Evolutionary conservation across 2,329 filamentous ascomycete species (phyloP).

Genomic region (Neocatenulostroma microsporum): DNA sequence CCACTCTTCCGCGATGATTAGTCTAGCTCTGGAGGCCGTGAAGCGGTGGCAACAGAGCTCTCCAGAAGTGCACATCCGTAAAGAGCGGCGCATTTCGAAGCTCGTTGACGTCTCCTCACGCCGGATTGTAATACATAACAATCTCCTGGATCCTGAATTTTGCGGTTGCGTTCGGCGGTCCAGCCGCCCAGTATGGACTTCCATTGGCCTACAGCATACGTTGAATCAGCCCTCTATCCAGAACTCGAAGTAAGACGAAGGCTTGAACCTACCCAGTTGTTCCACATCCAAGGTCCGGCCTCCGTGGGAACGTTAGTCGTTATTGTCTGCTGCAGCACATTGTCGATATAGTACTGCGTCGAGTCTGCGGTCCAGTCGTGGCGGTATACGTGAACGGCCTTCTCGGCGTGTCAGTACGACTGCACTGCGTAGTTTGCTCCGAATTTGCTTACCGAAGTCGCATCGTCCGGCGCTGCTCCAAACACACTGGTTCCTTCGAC

Average conservation of each 20-base stretch:
- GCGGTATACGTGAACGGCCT: slow-evolving; percentile 15
- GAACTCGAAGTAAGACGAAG: too few relatives aligned
- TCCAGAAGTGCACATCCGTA: too few relatives aligned
- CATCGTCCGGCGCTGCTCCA: too few relatives aligned
- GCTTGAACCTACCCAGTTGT: slow-evolving; percentile 20
- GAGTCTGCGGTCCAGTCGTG: slow-evolving; percentile 14
- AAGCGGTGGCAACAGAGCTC: too few relatives aligned
- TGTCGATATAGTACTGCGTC: slow-evolving; percentile 16
- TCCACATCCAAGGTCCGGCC: slow-evolving; percentile 17
- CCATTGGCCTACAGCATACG: slow-evolving; percentile 11
- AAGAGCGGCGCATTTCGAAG: too few relatives aligned
- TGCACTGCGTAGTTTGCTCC: too few relatives aligned
- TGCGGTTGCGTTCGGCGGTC: slow-evolving; percentile 16
- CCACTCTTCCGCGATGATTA: too few relatives aligned
- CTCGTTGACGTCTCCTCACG: too few relatives aligned
- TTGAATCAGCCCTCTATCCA: too few relatives aligned
- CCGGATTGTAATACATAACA: slow-evolving; percentile 19
- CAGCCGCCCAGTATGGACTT: slow-evolving; percentile 13
- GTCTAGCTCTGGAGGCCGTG: too few relatives aligned
- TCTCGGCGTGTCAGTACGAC: too few relatives aligned
- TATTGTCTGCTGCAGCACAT: slow-evolving; percentile 8
- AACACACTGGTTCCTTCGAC: slow-evolving; percentile 9
- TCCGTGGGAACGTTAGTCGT: slow-evolving; percentile 13
- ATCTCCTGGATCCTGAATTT: slow-evolving; percentile 19
- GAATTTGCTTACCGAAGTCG: too few relatives aligned